Evolutionary conservation across 2,329 filamentous ascomycete genomes (phyloP), one percentile per base, ranked within the genome.

Genomic region (Basipetospora chlamydospora): DNA sequence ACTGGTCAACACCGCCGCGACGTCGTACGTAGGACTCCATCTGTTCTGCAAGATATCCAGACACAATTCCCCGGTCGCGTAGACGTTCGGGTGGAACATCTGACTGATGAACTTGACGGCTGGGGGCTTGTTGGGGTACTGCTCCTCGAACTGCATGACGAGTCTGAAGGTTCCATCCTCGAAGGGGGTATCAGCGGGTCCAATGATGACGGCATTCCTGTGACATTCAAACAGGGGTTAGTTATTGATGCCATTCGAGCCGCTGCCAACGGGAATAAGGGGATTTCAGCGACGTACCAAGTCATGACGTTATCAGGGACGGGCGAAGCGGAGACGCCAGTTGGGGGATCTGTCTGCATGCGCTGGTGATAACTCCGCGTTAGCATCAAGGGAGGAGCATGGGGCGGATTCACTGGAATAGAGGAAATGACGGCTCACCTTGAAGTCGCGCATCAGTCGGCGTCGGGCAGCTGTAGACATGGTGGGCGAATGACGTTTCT

Each of bases 41-140:
- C 90, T 70, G 55, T 98, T 98, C 60, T 98, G 90, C 41, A 98
- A 60, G 47, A 98, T 98, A 54, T 98, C 90, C 46, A 98, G 64
- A 54, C 90, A 98, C 35, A 98, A 70, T 63, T 98, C 90, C 42
- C 90, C 90, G 0, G 87, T 96, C 37, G 83, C 87, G 56, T 98
- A 98, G 39, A 98, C 90, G 53, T 98, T 98, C 13, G 90, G 90
- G 51, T 98, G 90, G 59, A 98, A 98, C 90, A 98, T 98, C 57
- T 90, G 77, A 59, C 84, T 93, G 56, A 98, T 93, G 57, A 98
- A 98, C 55, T 96, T 96, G 61, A 96, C 90, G 23, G 86, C 82
- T 0, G 90, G 90, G 5, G 90, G 90, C 58, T 96, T 96, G 63
- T 96, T 98, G 21, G 90, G 90, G 51, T 98, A 98, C 52, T 94